Base-by-base conservation (phyloP, 129 eudicot species). In the Artemisia argyi region DNA sequence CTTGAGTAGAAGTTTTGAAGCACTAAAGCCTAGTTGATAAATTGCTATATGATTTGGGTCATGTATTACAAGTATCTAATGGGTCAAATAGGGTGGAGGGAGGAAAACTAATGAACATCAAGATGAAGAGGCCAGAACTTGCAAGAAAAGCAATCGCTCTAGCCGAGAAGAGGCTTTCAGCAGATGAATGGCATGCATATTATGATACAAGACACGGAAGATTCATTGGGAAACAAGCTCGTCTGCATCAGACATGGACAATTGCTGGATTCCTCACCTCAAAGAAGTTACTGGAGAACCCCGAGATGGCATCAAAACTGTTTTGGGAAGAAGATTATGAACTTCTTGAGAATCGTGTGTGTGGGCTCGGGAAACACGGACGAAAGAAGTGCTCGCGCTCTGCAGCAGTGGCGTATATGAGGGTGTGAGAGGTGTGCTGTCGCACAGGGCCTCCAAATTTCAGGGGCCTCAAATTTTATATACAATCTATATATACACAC, bases 221-320 rank as follows among this genome's bases (percentile, higher is more conserved):
- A 64, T 92, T 92, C 56, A 71, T 89, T 9, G 97, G 97, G 62
- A 92, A 92, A 69, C 97, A 92, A 78, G 83, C 97, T 28, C 83
- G 94, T 39, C 83, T 86, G 44, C 65, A 82, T 72, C 97, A 92
- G 71, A 92, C 97, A 47, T 92, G 97, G 97, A 92, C 96, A 17
- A 79, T 89, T 61, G 97, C 94, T 6, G 97, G 97, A 18, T 92
- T 82, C 44, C 55, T 91, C 62, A 88, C 96, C 59, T 86, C 97
- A 24, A 91, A 88, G 71, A 77, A 88, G 93, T 81, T 91, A 28
- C 61, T 86, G 79, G 87, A 89, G 39, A 88, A 84, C 69, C 93
- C 88, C 6, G 96, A 89, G 57, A 65, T 80, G 84, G 91, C 97
- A 0, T 86, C 96, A 57, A 47, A 59, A 73, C 35, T 91, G 75